Conservation (phyloP, 345 rosid genomes). For the Citrus maxima region DNA sequence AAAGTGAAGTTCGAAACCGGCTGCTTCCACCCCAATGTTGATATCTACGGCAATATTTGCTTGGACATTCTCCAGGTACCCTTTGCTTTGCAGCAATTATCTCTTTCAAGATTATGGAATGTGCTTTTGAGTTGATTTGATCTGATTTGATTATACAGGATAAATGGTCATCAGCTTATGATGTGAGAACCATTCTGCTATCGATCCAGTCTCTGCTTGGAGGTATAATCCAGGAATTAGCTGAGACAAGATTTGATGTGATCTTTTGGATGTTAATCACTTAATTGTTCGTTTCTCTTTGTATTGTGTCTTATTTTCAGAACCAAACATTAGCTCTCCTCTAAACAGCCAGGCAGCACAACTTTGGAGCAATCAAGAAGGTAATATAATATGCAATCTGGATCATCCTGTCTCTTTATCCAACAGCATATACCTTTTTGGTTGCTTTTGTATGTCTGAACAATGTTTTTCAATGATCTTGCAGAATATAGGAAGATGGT, state of each 20-base stretch:
- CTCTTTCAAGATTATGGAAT: background rate
- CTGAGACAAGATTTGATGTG: background rate
- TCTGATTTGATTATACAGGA: slow-evolving; percentile 41
- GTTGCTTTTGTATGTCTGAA: background rate
- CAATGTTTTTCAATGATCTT: background rate
- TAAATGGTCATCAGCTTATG: slow-evolving; percentile 99
- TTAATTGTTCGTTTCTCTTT: background rate
- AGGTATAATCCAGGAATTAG: slow-evolving; percentile 38
- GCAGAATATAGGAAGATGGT: slow-evolving; percentile 65
- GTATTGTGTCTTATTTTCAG: slow-evolving; percentile 27
- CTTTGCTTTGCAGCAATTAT: background rate
- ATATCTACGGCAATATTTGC: slow-evolving; percentile 84
- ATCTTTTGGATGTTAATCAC: background rate
- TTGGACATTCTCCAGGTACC: slow-evolving; percentile 95
- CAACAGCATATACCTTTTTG: background rate
- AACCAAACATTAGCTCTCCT: slow-evolving; percentile 90
- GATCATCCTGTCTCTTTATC: background rate
- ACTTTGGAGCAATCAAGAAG: slow-evolving; percentile 92
- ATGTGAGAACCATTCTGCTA: slow-evolving; percentile 76
- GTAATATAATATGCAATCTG: slow-evolving; percentile 13
- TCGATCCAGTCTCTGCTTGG: slow-evolving; percentile 95
- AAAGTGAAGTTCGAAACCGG: slow-evolving; percentile 86
- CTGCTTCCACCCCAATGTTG: slow-evolving; percentile 97
- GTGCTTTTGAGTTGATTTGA: background rate
- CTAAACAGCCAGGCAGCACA: slow-evolving; percentile 93